Conservation (phyloP, 2,329 filamentous ascomycete species). For the Colletotrichum caudatum region DNA sequence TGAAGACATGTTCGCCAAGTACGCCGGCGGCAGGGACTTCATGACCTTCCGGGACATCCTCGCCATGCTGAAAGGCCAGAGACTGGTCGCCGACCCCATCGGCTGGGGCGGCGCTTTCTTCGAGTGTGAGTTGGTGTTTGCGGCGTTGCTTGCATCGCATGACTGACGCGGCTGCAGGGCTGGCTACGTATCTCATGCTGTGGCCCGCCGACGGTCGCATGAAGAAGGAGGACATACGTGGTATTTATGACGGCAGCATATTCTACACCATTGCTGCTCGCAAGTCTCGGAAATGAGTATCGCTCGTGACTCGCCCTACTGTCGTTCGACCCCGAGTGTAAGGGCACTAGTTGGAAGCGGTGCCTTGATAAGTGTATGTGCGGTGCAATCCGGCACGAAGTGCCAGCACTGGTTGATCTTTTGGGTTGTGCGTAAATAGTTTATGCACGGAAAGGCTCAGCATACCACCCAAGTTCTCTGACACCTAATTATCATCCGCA, state of each 20-base stretch:
- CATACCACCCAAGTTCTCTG: no score
- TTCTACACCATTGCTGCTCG: slow-evolving; percentile 32
- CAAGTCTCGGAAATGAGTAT: neutral
- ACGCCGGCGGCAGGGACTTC: slow-evolving; percentile 54
- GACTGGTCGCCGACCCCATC: slow-evolving; percentile 57
- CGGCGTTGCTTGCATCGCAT: neutral
- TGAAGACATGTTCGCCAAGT: slow-evolving; percentile 64
- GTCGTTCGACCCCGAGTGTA: neutral
- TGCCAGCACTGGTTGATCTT: no score
- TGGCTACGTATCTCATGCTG: slow-evolving; percentile 61
- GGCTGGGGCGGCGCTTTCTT: slow-evolving; percentile 48
- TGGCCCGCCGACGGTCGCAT: slow-evolving; percentile 66
- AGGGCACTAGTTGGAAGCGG: no score
- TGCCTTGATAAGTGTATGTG: no score
- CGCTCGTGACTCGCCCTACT: fast-evolving
- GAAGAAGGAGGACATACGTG: slow-evolving; percentile 64
- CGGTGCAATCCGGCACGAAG: no score
- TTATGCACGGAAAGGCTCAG: no score
- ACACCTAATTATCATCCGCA: no score
- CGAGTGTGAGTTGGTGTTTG: slow-evolving; percentile 44
- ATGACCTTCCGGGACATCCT: slow-evolving; percentile 53
- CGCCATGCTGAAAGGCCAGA: slow-evolving; percentile 54
- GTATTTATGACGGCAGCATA: slow-evolving; percentile 44
- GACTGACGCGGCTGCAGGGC: slow-evolving; percentile 39
- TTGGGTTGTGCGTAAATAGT: no score